Conservation (phyloP, 2,329 filamentous ascomycete species). For the Aspergillus udagawae region DNA sequence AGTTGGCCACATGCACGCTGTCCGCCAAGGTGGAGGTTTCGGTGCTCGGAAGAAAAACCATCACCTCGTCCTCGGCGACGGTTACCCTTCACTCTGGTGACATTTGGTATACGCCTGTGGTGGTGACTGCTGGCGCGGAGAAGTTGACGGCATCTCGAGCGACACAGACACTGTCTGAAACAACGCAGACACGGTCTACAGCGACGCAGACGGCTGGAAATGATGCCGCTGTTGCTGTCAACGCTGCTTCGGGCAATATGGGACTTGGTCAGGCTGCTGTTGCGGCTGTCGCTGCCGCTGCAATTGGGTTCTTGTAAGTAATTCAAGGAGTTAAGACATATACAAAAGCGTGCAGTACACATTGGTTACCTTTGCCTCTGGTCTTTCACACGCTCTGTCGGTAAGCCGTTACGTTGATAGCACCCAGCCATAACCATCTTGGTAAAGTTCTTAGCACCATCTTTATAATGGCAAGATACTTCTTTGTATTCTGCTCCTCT, state of each 20-base stretch:
- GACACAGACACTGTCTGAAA: constrained; percentile 1
- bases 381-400: neutral
- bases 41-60: neutral
- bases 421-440: too few species aligned
- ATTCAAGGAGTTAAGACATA: neutral
- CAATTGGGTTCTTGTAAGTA: neutral
- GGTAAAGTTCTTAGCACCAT: too few species aligned
- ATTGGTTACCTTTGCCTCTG: neutral
- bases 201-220: neutral
- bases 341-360: neutral
- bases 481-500: too few species aligned
- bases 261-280: constrained; percentile 10
- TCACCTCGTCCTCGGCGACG: constrained; percentile 2
- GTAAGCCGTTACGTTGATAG: too few species aligned
- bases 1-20: constrained; percentile 11
- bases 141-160: constrained; percentile 13
- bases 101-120: constrained; percentile 11
- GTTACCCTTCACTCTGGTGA: constrained; percentile 1
- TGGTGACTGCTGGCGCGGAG: constrained; percentile 15
- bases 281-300: constrained; percentile 37
- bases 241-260: neutral
- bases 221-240: neutral
- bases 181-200: neutral
- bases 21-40: constrained; percentile 1
- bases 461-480: too few species aligned